Evolutionary conservation across 108 stramenopile species (phyloP).

Genomic region (Mayamaea pseudoterrestris): DNA sequence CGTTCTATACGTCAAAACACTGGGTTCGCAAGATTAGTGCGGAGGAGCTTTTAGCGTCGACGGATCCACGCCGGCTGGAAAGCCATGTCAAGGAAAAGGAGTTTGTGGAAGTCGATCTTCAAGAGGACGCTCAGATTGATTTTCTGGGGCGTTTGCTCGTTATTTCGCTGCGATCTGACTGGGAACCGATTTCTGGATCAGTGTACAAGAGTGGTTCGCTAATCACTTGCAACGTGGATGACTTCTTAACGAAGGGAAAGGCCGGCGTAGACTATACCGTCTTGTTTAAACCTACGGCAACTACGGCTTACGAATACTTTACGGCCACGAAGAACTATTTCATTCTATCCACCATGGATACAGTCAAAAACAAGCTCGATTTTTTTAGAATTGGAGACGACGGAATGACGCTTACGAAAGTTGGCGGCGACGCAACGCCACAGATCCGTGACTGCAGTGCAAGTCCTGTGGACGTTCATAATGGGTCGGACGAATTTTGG

Average conservation of each 20-base stretch:
- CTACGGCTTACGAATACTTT: slow-evolving; percentile 56
- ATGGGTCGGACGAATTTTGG: slow-evolving; percentile 55
- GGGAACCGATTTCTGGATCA: slow-evolving; percentile 47
- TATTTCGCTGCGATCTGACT: slow-evolving; percentile 66
- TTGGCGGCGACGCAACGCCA: slow-evolving; percentile 43
- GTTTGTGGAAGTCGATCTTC: slow-evolving; percentile 61
- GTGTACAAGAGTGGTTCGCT: slow-evolving; percentile 57
- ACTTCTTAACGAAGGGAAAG: slow-evolving; percentile 50
- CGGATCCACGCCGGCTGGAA: slow-evolving; percentile 22
- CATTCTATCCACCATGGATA: slow-evolving; percentile 63
- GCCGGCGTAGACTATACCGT: slow-evolving; percentile 43
- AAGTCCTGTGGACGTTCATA: slow-evolving; percentile 44
- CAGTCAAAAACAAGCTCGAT: slow-evolving; percentile 67
- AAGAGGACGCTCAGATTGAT: slow-evolving; percentile 45
- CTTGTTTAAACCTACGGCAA: slow-evolving; percentile 67
- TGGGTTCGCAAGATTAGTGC: slow-evolving; percentile 30
- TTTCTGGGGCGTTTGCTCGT: slow-evolving; percentile 53
- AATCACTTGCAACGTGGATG: slow-evolving; percentile 37
- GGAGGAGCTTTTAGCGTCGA: slow-evolving; percentile 36
- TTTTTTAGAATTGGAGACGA: slow-evolving; percentile 59
- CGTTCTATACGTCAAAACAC: slow-evolving; percentile 75
- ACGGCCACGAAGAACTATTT: slow-evolving; percentile 71
- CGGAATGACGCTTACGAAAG: slow-evolving; percentile 31
- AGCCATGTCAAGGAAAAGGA: slow-evolving; percentile 18
- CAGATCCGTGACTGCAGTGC: slow-evolving; percentile 47